These are phyloP conservation scores for Heracleum sosnowskyi DNA, from an alignment of 129 eudicot species.

Conservation along the genomic window DNA sequence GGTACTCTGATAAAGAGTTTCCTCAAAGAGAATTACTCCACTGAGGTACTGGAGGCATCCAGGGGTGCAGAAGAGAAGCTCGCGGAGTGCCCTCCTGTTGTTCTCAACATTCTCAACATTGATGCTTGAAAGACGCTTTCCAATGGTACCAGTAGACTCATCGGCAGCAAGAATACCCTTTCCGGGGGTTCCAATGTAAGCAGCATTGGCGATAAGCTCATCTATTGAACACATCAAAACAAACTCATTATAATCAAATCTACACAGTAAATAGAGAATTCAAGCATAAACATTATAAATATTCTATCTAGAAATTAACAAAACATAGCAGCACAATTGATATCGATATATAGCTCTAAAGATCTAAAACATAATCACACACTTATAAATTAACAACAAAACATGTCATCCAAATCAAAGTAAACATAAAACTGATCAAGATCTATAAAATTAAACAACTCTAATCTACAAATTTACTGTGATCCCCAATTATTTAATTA, in stretches of 20 bases:
- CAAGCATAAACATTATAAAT: background rate
- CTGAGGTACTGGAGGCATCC: constrained; percentile 88
- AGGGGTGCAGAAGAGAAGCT: constrained; percentile 93
- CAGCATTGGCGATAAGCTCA: constrained; percentile 85
- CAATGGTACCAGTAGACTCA: constrained; percentile 94
- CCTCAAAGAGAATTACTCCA: constrained; percentile 85
- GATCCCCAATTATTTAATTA: background rate
- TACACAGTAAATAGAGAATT: background rate
- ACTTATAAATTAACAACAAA: background rate
- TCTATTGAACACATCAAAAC: constrained; percentile 30
- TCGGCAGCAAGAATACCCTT: constrained; percentile 99
- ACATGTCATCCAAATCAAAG: no score
- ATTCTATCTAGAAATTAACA: background rate
- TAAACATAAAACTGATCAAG: background rate
- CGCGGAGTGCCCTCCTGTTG: constrained; percentile 96
- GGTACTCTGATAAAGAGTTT: constrained; percentile 90
- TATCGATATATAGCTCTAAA: no score
- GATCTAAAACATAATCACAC: background rate
- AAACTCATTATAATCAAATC: background rate
- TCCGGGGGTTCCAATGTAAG: constrained; percentile 91
- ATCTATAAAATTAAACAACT: background rate
- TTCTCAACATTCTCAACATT: constrained; percentile 75
- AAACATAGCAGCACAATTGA: no score
- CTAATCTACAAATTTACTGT: background rate
- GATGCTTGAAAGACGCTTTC: constrained; percentile 83